Evolutionary conservation across 2,329 filamentous ascomycete genomes (phyloP).

Genomic region (Fusarium sp.): DNA sequence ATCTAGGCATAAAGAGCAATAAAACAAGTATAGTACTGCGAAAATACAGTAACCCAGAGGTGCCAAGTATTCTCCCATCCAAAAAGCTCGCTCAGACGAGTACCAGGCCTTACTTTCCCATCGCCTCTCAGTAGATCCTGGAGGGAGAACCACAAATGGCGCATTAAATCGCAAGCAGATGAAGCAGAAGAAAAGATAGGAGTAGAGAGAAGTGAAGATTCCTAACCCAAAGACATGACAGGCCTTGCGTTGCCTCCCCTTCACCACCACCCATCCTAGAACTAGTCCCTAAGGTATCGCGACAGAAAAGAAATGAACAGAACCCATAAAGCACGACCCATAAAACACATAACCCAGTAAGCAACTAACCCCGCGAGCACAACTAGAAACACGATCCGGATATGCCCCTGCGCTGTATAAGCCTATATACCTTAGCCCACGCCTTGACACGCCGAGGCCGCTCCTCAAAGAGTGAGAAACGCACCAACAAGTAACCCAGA

Average conservation of each 20-base stretch:
- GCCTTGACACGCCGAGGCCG: conserved; percentile 31
- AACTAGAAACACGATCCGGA: conserved; percentile 29
- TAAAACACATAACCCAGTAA: conserved; percentile 13
- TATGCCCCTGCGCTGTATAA: conserved; percentile 43
- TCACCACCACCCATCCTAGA: conserved; percentile 21
- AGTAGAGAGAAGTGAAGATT: conserved; percentile 30
- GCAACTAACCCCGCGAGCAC: conserved; percentile 23
- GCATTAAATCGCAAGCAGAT: conserved; percentile 23
- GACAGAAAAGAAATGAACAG: conserved; percentile 38
- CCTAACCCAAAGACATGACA: conserved; percentile 22
- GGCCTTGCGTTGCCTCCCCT: conserved; percentile 31
- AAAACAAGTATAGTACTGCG: conserved; percentile 44
- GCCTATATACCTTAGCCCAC: conserved; percentile 33
- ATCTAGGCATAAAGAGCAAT: conserved; percentile 43
- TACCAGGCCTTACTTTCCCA: conserved; percentile 16
- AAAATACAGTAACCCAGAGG: conserved; percentile 42
- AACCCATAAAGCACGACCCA: conserved; percentile 26
- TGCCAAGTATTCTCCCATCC: conserved; percentile 26
- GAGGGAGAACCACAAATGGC: conserved; percentile 10
- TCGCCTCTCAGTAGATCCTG: conserved; percentile 15
- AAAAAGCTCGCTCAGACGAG: conserved; percentile 17
- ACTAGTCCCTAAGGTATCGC: conserved; percentile 41
- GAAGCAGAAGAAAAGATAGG: conserved; percentile 17
- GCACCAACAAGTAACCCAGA: conserved; percentile 26
- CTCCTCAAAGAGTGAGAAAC: conserved; percentile 20